These are phyloP conservation scores for Mikania micrantha DNA, from an alignment of 129 eudicot species.

Conservation along the genomic window DNA sequence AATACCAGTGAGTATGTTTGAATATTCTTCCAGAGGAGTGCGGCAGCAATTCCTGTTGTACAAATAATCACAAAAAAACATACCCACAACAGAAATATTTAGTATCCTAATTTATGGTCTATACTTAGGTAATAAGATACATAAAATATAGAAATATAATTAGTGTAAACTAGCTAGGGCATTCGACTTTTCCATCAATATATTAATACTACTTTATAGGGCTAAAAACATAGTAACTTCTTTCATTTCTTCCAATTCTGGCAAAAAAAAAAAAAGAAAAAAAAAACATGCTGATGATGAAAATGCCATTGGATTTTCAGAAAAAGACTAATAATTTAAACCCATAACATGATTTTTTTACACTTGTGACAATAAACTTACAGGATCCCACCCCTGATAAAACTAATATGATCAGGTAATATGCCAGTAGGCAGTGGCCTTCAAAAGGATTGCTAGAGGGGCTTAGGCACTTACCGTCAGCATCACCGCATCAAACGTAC, in stretches of 20 bases:
- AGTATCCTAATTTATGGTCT: neutral
- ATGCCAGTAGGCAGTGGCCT: too few species aligned
- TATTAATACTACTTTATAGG: neutral
- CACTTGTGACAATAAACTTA: too few species aligned
- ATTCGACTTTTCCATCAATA: neutral
- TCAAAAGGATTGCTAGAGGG: too few species aligned
- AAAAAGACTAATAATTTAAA: neutral
- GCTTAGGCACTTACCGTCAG: too few species aligned
- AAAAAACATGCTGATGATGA: neutral
- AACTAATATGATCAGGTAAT: too few species aligned
- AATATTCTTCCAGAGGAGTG: constrained; percentile 63
- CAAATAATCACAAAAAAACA: neutral
- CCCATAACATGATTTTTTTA: neutral
- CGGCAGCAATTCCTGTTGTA: constrained; percentile 57
- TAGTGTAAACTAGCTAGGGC: neutral
- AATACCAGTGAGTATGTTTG: constrained; percentile 75
- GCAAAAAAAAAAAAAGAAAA: too few species aligned
- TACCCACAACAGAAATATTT: neutral
- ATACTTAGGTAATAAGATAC: neutral
- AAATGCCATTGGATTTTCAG: neutral
- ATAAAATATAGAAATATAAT: neutral
- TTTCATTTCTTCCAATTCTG: neutral
- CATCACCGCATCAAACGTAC: neutral
- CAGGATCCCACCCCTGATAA: too few species aligned
- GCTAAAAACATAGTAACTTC: neutral